Evolutionary conservation across 495 filamentous ascomycete species (phyloP).

Genomic region (Astrothelium macrocarpum): DNA sequence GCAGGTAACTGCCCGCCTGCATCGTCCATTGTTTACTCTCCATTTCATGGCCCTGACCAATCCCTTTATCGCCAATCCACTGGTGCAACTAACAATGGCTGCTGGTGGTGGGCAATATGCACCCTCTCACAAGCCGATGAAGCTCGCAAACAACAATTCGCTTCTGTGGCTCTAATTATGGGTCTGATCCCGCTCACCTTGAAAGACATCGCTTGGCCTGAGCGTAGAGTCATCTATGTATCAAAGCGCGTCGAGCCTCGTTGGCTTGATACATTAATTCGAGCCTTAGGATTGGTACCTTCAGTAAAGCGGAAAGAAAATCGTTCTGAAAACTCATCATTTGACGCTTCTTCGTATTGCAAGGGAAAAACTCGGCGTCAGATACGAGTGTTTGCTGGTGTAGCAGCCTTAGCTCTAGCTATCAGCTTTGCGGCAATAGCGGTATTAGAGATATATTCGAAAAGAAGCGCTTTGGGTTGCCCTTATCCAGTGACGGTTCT

Average conservation of each 20-base stretch:
- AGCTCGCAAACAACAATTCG: conserved; percentile 20
- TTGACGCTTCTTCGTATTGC: too few relatives aligned
- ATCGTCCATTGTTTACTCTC: background rate
- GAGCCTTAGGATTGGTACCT: conserved; percentile 17
- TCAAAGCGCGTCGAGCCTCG: conserved; percentile 6
- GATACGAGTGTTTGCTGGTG: background rate
- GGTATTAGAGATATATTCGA: conserved; percentile 14
- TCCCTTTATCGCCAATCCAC: background rate
- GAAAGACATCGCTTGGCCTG: conserved; percentile 21
- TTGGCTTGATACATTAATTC: conserved; percentile 12
- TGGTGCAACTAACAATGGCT: background rate
- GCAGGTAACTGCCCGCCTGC: background rate
- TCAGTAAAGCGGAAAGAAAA: conserved; percentile 3
- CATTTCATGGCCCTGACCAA: background rate
- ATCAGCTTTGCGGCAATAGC: conserved; percentile 8
- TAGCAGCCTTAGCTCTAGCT: background rate
- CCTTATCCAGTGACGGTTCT: conserved; percentile 12
- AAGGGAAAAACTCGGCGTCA: background rate
- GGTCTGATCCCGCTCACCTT: conserved; percentile 18
- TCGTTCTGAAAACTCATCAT: background rate
- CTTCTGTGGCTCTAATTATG: conserved; percentile 20
- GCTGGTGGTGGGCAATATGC: conserved; percentile 15
- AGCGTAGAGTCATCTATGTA: conserved; percentile 11
- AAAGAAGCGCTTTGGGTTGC: conserved; percentile 16
- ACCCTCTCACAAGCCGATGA: conserved; percentile 13